Percentiles rank a stretch among this genome's conserved stretches.
phyloP scores from a whole-genome alignment of 768 basidiomycete genomes.

The Suillus bovinus region DNA sequence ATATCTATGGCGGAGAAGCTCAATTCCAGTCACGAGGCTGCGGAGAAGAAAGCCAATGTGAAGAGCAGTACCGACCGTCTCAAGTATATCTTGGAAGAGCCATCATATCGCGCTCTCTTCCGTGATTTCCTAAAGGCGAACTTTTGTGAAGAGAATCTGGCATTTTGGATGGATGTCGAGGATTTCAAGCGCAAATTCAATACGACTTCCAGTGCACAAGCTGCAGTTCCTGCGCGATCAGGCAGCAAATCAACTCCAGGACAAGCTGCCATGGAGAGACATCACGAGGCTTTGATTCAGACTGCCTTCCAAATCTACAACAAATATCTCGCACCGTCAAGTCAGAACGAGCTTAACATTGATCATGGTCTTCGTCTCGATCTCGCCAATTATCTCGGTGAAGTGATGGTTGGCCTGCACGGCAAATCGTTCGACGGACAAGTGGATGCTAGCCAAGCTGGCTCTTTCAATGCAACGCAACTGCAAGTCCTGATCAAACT shows the following conservation, averaged over 20 bases:
- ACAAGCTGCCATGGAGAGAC: conserved; percentile 92
- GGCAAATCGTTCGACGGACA: conserved; percentile 79
- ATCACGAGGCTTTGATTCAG: conserved; percentile 92
- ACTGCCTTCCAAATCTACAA: conserved; percentile 94
- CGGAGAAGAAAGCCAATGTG: conserved; percentile 59
- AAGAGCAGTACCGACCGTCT: conserved; percentile 93
- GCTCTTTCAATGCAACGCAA: conserved; percentile 91
- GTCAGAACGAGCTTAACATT: conserved; percentile 96
- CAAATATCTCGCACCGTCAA: conserved; percentile 94
- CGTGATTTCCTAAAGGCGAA: conserved; percentile 92
- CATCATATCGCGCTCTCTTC: conserved; percentile 85
- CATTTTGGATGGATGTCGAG: conserved; percentile 96
- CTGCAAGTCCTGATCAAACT: conserved; percentile 89
- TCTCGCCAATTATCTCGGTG: conserved; percentile 89
- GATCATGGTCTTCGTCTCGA: conserved; percentile 96
- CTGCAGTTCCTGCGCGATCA: conserved; percentile 43
- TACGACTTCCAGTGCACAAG: conserved; percentile 90
- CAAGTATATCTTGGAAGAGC: conserved; percentile 90
- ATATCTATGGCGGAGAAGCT: conserved; percentile 77
- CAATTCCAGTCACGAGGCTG: conserved; percentile 53
- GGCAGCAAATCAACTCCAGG: conserved; percentile 58
- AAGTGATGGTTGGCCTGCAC: conserved; percentile 76
- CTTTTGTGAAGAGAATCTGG: conserved; percentile 98
- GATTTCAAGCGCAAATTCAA: conserved; percentile 97
- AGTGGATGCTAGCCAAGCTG: conserved; percentile 79